Conservation (phyloP, 2,329 filamentous ascomycete genomes). For the Triangularia setosa region DNA sequence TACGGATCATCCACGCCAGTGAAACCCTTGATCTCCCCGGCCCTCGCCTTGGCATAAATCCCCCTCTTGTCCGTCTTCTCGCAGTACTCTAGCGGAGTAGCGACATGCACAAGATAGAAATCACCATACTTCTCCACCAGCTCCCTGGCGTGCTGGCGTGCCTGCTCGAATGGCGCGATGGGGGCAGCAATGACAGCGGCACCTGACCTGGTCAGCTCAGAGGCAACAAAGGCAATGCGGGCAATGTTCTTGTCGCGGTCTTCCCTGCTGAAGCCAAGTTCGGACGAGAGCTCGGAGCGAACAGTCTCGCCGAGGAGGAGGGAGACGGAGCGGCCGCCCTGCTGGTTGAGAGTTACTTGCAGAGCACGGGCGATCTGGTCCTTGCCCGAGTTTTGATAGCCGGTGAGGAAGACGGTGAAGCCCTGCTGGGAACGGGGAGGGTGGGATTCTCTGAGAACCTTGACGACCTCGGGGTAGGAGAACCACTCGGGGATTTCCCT, state of each 20-base stretch:
- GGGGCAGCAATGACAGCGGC: constrained; percentile 94
- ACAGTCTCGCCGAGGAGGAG: constrained; percentile 95
- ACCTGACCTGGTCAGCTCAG: constrained; percentile 87
- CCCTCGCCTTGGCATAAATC: constrained; percentile 78
- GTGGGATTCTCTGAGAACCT: constrained; percentile 93
- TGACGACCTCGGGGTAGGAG: constrained; percentile 98
- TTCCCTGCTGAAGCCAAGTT: constrained; percentile 89
- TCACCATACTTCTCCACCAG: constrained; percentile 82
- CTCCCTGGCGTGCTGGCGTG: constrained; percentile 73
- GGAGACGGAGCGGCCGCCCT: constrained; percentile 90
- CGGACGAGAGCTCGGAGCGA: constrained; percentile 84
- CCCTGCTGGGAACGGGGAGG: constrained; percentile 87
- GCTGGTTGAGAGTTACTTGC: constrained; percentile 96
- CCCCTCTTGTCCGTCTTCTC: constrained; percentile 95
- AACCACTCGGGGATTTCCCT: constrained; percentile 99
- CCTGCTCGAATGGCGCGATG: constrained; percentile 85
- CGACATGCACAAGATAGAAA: constrained; percentile 95
- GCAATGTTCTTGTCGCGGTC: constrained; percentile 94
- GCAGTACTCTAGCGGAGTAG: constrained; percentile 84
- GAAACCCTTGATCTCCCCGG: constrained; percentile 94
- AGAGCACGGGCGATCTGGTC: constrained; percentile 93
- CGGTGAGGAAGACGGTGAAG: constrained; percentile 97
- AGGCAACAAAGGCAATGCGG: constrained; percentile 93
- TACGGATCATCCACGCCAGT: constrained; percentile 98
- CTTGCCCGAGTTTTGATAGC: constrained; percentile 95